A percentile compares a stretch with the other conserved stretches of the same genome.
These are phyloP conservation scores for Bombardia bombarda DNA, from an alignment of 495 filamentous ascomycete genomes.

Conservation along the genomic window DNA sequence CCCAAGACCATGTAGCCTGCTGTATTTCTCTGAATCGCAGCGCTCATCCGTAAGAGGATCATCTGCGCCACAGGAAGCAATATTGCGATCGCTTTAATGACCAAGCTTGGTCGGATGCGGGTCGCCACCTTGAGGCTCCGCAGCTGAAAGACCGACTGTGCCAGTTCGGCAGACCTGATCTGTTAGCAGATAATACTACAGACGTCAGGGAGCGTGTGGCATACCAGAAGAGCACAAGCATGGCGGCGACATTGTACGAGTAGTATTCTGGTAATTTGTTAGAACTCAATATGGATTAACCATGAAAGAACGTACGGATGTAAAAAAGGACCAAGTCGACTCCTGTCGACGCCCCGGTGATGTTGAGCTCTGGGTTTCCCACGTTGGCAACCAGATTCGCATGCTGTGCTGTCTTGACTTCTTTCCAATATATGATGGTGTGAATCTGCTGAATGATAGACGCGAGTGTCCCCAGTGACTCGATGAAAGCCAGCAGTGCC, in stretches of 20 bases:
- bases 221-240: constrained; percentile 39
- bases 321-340: constrained; percentile 39
- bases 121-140: constrained; percentile 9
- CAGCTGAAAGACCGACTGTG: constrained; percentile 29
- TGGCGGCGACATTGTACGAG: constrained; percentile 40
- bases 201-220: background rate
- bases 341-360: constrained; percentile 35
- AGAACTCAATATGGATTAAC: background rate
- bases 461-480: constrained; percentile 28
- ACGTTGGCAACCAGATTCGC: constrained; percentile 25
- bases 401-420: constrained; percentile 34
- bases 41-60: constrained; percentile 24
- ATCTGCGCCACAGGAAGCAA: constrained; percentile 30
- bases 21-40: constrained; percentile 19
- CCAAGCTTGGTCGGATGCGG: constrained; percentile 18
- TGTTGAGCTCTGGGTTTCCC: constrained; percentile 34
- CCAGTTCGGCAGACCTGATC: constrained; percentile 33
- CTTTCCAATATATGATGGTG: constrained; percentile 32
- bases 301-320: constrained; percentile 26
- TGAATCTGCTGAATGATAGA: constrained; percentile 41
- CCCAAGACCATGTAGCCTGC: constrained; percentile 30
- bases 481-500: constrained; percentile 31
- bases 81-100: constrained; percentile 28
- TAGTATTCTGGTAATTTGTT: constrained; percentile 33
- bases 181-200: background rate